Evolutionary conservation across 352 stramenopile species (phyloP).

Genomic region (Pythium chondricola): DNA sequence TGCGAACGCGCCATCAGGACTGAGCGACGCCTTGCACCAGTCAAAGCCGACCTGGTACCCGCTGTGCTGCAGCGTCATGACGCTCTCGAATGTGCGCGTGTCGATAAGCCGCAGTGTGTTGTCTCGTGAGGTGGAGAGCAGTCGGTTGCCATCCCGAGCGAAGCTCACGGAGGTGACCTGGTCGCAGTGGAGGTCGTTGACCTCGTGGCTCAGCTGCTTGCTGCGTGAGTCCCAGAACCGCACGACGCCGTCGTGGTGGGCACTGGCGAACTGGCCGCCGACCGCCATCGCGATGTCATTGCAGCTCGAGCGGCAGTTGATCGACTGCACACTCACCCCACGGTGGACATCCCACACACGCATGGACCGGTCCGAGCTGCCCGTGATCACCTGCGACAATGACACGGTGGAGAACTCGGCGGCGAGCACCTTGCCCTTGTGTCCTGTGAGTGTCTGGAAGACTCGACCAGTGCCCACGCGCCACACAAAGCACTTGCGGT

Average conservation of each 20-base stretch:
- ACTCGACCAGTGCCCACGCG: slow-evolving; percentile 73
- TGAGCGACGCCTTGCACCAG: slow-evolving; percentile 75
- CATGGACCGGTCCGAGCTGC: slow-evolving; percentile 67
- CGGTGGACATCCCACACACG: slow-evolving; percentile 69
- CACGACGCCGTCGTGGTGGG: slow-evolving; percentile 70
- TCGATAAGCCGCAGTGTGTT: slow-evolving; percentile 67
- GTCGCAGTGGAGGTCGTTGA: slow-evolving; percentile 49
- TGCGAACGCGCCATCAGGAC: slow-evolving; percentile 52
- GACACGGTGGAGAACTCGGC: slow-evolving; percentile 62
- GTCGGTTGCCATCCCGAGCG: slow-evolving; percentile 19
- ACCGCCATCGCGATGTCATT: slow-evolving; percentile 65
- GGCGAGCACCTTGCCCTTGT: slow-evolving; percentile 81
- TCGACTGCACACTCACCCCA: slow-evolving; percentile 58
- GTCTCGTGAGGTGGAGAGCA: slow-evolving; percentile 78
- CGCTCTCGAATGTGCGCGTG: slow-evolving; percentile 46
- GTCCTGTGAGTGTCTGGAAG: slow-evolving; percentile 75
- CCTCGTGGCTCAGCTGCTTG: slow-evolving; percentile 43
- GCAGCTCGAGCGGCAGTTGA: slow-evolving; percentile 77
- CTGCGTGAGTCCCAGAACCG: slow-evolving; percentile 74
- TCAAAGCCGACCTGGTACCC: slow-evolving; percentile 73
- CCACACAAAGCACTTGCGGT: slow-evolving; percentile 84
- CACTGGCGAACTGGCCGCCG: slow-evolving; percentile 66
- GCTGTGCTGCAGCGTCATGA: slow-evolving; percentile 37
- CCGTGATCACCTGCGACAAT: slow-evolving; percentile 65
- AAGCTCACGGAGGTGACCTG: slow-evolving; percentile 79